Percentiles rank a stretch among this genome's conserved stretches.
Conservation (phyloP, 345 rosid genomes). For the Salix arbutifolia region DNA sequence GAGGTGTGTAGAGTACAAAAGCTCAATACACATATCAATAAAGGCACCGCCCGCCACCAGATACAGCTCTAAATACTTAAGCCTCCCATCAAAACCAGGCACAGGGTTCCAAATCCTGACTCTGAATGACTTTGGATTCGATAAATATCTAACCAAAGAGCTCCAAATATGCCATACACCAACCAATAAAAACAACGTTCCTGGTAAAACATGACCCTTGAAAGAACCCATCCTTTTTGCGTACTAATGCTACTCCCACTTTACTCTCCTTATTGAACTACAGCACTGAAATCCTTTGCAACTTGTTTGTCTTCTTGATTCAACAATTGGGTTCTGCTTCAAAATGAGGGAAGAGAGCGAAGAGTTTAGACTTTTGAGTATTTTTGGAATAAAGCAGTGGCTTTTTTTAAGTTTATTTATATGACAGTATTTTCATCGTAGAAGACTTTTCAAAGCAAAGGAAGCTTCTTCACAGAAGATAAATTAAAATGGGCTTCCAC, state of each 20-base stretch:
- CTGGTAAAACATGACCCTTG: conserved; percentile 88
- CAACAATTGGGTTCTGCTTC: conserved; percentile 6
- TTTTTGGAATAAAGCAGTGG: neutral
- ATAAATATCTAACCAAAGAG: conserved; percentile 49
- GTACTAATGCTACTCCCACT: too few relatives aligned
- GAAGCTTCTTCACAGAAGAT: neutral
- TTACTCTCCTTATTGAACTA: neutral
- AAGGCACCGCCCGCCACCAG: conserved; percentile 69
- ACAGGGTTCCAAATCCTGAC: conserved; percentile 86
- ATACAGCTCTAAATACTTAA: conserved; percentile 80
- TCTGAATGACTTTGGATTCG: conserved; percentile 62
- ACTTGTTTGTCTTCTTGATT: neutral
- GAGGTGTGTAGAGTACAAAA: conserved; percentile 89
- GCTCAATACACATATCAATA: conserved; percentile 79
- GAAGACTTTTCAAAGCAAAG: neutral
- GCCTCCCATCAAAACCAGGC: conserved; percentile 70
- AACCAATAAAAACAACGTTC: conserved; percentile 67
- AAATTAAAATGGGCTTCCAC: neutral
- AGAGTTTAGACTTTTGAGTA: neutral
- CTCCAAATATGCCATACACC: conserved; percentile 92
- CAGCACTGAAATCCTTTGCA: neutral
- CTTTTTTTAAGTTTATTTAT: neutral
- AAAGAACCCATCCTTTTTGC: conserved; percentile 74
- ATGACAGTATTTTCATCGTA: neutral
- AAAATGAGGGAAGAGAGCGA: neutral